These are phyloP conservation scores for Aspergillus taichungensis DNA, from an alignment of 495 filamentous ascomycete genomes.

Conservation along the genomic window DNA sequence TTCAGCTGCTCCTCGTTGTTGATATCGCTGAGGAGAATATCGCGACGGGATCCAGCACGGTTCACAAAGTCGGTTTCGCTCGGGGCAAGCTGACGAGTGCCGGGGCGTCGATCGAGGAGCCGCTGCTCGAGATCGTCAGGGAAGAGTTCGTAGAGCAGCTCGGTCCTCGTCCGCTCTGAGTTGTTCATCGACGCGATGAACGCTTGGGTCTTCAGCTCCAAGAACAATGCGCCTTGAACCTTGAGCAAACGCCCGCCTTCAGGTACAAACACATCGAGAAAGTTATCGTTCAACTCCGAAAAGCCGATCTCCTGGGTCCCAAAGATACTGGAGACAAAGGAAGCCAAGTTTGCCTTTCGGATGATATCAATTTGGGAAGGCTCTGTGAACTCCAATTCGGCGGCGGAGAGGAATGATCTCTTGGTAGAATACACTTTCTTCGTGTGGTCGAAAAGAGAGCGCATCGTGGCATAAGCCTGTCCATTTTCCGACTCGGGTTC, in stretches of 20 bases:
- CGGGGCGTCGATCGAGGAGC: slow-evolving; percentile 56
- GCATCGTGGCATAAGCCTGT: slow-evolving; percentile 72
- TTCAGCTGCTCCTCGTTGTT: slow-evolving; percentile 52
- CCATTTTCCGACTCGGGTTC: slow-evolving; percentile 65
- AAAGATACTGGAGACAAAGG: slow-evolving; percentile 75
- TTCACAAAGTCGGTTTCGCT: slow-evolving; percentile 69
- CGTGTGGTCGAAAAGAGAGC: slow-evolving; percentile 71
- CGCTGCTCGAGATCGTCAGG: slow-evolving; percentile 57
- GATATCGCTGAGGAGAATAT: slow-evolving; percentile 56
- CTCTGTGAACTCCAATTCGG: slow-evolving; percentile 63
- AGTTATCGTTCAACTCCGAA: slow-evolving; percentile 73
- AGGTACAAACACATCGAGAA: slow-evolving; percentile 75
- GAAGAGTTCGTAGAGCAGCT: slow-evolving; percentile 66
- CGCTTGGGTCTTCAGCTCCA: slow-evolving; percentile 81
- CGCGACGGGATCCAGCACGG: slow-evolving; percentile 52
- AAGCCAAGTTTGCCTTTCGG: slow-evolving; percentile 79
- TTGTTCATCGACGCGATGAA: slow-evolving; percentile 66
- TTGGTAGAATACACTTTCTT: slow-evolving; percentile 69
- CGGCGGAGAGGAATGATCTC: slow-evolving; percentile 59
- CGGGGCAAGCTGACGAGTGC: slow-evolving; percentile 52
- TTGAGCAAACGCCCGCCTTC: slow-evolving; percentile 64
- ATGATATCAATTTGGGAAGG: slow-evolving; percentile 64
- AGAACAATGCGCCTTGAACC: slow-evolving; percentile 60
- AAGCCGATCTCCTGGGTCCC: slow-evolving; percentile 76
- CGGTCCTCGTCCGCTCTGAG: slow-evolving; percentile 53